Evolutionary conservation across 1,284 basidiomycete genomes (phyloP), one percentile per base, ranked within the genome.

Genomic region (Moesziomyces sp.): DNA sequence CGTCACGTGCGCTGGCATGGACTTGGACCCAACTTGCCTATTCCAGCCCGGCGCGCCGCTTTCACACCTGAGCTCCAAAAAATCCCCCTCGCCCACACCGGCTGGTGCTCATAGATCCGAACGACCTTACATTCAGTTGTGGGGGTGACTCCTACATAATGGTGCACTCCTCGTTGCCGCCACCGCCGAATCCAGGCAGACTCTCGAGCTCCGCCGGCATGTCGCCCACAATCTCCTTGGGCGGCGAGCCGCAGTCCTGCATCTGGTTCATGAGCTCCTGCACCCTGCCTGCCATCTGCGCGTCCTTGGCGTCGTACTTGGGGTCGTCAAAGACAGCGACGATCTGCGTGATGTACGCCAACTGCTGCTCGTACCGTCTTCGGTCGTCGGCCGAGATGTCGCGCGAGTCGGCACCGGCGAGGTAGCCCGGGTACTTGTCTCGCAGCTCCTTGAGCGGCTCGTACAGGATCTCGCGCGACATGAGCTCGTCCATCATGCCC

Each of bases 381-480:
- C 89, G 87, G 72, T 97, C 93, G 23, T 88, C 89, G 0, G 86
- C 68, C 0, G 89, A 87, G 38, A 91, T 85, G 7, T 85, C 40
- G 23, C 53, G 38, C 1, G 74, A 74, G 19, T 72, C 59, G 87
- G 88, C 58, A 76, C 85, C 84, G 21, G 79, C 84, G 48, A 97
- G 88, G 85, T 94, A 97, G 19, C 81, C 85, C 0, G 94, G 94
- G 87, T 94, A 96, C 93, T 94, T 94, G 18, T 91, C 89, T 18
- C 89, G 87, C 34, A 99, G 86, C 82, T 98, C 96, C 76, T 92
- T 92, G 78, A 98, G 85, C 0, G 96, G 95, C 74, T 97, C 94
- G 79, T 97, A 93, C 19, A 97, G 86, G 11, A 98, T 89, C 2
- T 98, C 94, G 83, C 94, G 94, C 84, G 90, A 91, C 93, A 99